Conservation (phyloP, 2,329 filamentous ascomycete genomes). For the Colletotrichum godetiae region DNA sequence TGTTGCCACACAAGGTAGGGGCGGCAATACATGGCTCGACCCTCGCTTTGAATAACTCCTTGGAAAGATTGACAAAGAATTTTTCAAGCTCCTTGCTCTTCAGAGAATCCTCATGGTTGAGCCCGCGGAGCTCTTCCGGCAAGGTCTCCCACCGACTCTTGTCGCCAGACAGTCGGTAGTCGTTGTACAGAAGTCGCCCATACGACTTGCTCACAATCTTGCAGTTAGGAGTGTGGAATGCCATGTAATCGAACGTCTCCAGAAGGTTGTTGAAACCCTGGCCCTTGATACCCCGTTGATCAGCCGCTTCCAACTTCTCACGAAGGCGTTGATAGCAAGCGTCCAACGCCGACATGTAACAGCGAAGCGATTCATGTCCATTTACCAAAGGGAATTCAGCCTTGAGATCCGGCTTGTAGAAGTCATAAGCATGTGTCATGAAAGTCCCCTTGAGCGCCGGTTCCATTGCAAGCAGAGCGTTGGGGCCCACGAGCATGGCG, state of each 20-base stretch:
- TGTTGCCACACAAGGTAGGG: constrained; percentile 49
- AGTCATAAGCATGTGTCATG: constrained; percentile 88
- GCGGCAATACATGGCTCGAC: constrained; percentile 13
- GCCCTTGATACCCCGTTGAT: constrained; percentile 59
- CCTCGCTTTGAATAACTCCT: neutral
- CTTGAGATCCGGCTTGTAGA: constrained; percentile 90
- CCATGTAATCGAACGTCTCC: constrained; percentile 85
- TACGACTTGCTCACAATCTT: constrained; percentile 20
- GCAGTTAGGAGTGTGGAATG: constrained; percentile 41
- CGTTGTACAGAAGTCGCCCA: constrained; percentile 12
- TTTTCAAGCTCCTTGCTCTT: constrained; percentile 17
- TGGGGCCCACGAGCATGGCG: constrained; percentile 81
- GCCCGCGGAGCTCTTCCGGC: neutral
- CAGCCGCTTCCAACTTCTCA: constrained; percentile 64
- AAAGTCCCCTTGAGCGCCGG: constrained; percentile 82
- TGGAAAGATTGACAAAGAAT: neutral
- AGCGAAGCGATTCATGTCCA: constrained; percentile 83
- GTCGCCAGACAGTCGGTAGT: neutral
- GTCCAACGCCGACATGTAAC: constrained; percentile 85
- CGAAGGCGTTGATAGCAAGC: constrained; percentile 81
- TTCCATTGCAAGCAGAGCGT: constrained; percentile 81
- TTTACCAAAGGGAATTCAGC: constrained; percentile 90
- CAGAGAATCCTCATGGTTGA: constrained; percentile 1
- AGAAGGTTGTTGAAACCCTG: constrained; percentile 56
- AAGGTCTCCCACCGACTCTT: neutral